phyloP scores from a whole-genome alignment of 257 asterid genomes.

The Galeopsis tetrahit region DNA sequence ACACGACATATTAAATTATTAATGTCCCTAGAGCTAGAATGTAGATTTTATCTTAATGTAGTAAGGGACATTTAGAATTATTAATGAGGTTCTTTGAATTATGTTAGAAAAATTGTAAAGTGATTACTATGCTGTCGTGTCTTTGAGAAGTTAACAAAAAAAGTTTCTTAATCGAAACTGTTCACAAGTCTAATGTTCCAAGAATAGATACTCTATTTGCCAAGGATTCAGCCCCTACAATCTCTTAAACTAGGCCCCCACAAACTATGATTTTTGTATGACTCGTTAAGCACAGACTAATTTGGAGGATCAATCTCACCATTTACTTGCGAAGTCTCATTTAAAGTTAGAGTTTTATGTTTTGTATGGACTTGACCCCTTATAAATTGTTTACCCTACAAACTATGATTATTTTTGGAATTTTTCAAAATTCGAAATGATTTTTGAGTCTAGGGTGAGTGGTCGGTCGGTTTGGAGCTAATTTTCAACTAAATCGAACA shows the following conservation, averaged over 20 bases:
- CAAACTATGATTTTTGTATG: no score
- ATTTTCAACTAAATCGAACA: no score
- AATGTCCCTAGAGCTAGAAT: not conserved
- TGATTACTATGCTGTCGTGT: not conserved
- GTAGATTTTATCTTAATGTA: not conserved
- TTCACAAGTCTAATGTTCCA: not conserved
- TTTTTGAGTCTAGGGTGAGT: no score
- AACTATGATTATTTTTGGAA: no score
- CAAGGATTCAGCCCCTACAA: not conserved
- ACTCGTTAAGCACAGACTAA: no score
- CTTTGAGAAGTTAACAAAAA: not conserved
- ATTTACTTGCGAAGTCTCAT: no score
- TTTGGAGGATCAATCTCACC: no score
- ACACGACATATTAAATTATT: not conserved
- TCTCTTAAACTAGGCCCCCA: not conserved
- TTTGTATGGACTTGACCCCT: no score
- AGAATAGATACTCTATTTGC: not conserved
- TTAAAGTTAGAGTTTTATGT: no score
- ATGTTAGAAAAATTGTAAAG: not conserved
- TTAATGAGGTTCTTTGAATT: not conserved
- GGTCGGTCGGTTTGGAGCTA: no score
- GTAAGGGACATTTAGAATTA: slow-evolving; percentile 10
- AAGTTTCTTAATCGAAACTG: not conserved
- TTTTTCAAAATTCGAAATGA: no score
- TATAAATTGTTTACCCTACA: no score